These are phyloP conservation scores for Solidago caesia DNA, from an alignment of 129 eudicot species.

Conservation along the genomic window DNA sequence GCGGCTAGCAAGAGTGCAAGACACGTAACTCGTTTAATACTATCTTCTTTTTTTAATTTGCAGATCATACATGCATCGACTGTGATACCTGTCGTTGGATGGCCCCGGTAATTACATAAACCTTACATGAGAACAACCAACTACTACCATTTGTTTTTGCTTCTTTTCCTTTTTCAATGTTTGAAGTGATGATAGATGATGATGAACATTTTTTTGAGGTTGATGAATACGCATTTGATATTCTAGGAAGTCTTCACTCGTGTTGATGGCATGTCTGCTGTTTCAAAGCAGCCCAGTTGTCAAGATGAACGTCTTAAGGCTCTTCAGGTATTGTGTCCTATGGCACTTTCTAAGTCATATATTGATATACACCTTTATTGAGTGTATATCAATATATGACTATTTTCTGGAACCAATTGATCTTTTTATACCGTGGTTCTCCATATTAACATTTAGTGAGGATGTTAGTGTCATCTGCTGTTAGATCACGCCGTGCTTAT, in stretches of 20 bases:
- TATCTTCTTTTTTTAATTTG: slow-evolving; percentile 22
- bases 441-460: neutral
- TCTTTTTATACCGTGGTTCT: too few relatives aligned
- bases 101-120: slow-evolving; percentile 59
- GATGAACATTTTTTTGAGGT: neutral
- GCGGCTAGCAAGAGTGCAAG: too few relatives aligned
- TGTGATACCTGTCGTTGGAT: slow-evolving; percentile 88
- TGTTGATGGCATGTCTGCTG: slow-evolving; percentile 71
- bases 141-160: neutral
- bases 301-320: slow-evolving; percentile 61
- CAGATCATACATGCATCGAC: slow-evolving; percentile 85
- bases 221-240: slow-evolving; percentile 6
- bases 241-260: slow-evolving; percentile 55
- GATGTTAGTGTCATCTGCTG: neutral
- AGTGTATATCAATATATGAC: too few relatives aligned
- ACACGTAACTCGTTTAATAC: too few relatives aligned
- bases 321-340: slow-evolving; percentile 52
- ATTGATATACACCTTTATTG: neutral
- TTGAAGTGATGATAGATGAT: neutral
- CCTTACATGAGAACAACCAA: neutral
- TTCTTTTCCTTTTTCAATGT: neutral
- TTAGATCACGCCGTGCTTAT: neutral
- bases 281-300: slow-evolving; percentile 63
- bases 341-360: slow-evolving; percentile 9
- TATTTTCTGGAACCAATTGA: too few relatives aligned